These are phyloP conservation scores for Mariannaea elegans DNA, from an alignment of 2,329 filamentous ascomycete species.

Conservation along the genomic window DNA sequence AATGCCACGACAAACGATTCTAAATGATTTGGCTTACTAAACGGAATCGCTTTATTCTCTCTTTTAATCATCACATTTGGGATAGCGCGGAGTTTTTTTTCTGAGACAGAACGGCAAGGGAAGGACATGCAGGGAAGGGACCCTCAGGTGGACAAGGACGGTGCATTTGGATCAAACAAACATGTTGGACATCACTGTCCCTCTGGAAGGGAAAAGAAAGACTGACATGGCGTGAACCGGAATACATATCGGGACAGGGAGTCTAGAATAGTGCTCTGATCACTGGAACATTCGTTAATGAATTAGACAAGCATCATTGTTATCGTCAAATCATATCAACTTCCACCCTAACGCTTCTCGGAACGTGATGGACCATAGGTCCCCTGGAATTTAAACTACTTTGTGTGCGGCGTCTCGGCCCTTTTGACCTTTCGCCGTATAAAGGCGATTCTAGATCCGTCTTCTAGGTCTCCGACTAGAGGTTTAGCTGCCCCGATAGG, in stretches of 20 bases:
- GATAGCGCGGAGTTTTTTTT: constrained; percentile 36
- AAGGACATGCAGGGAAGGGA: neutral
- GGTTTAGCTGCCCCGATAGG: constrained; percentile 77
- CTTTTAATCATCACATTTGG: constrained; percentile 23
- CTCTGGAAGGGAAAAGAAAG: constrained; percentile 36
- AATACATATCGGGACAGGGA: constrained; percentile 17
- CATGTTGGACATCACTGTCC: constrained; percentile 27
- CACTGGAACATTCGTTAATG: constrained; percentile 31
- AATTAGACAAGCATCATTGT: constrained; percentile 33
- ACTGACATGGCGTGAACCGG: constrained; percentile 8
- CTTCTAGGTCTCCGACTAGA: neutral
- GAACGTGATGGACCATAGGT: neutral
- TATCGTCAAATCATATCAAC: constrained; percentile 29
- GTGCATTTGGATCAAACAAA: constrained; percentile 7
- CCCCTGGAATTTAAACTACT: neutral
- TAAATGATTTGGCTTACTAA: constrained; percentile 27
- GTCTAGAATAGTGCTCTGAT: constrained; percentile 12
- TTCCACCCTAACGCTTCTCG: constrained; percentile 7
- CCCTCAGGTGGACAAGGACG: neutral
- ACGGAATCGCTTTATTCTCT: constrained; percentile 3
- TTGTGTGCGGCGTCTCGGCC: neutral
- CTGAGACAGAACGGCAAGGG: constrained; percentile 5
- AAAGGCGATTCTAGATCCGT: too few species aligned
- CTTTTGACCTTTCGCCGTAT: neutral
- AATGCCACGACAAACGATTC: constrained; percentile 22